These are phyloP conservation scores for Pythium periplocum DNA, from an alignment of 352 stramenopile genomes.

Conservation along the genomic window DNA sequence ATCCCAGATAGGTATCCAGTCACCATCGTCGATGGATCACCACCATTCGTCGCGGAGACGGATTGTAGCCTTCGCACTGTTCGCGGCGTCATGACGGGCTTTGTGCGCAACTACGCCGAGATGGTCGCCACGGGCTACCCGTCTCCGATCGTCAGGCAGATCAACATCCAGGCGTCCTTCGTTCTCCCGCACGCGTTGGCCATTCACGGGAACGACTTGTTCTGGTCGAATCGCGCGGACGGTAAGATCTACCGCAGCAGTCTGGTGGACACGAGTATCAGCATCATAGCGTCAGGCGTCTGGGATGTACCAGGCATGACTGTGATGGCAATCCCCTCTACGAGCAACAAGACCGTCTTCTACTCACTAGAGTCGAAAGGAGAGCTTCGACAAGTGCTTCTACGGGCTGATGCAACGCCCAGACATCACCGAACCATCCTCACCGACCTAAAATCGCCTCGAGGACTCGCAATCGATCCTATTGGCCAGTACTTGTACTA, in stretches of 20 bases:
- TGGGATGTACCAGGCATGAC: slow-evolving; percentile 56
- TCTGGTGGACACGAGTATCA: slow-evolving; percentile 33
- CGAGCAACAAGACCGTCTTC: slow-evolving; percentile 22
- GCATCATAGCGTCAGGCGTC: slow-evolving; percentile 28
- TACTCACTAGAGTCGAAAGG: slow-evolving; percentile 61
- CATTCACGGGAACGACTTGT: slow-evolving; percentile 34
- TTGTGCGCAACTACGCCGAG: slow-evolving; percentile 37
- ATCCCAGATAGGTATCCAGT: slow-evolving; percentile 24
- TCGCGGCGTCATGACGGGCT: slow-evolving; percentile 40
- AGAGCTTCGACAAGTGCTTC: slow-evolving; percentile 24
- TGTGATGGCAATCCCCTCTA: slow-evolving; percentile 5
- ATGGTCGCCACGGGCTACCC: slow-evolving; percentile 38
- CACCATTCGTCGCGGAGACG: slow-evolving; percentile 16
- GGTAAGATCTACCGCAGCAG: slow-evolving; percentile 59
- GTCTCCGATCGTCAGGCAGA: slow-evolving; percentile 42
- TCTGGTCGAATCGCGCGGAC: slow-evolving; percentile 69
- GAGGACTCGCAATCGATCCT: slow-evolving; percentile 39
- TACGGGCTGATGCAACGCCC: slow-evolving; percentile 1
- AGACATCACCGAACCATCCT: slow-evolving; percentile 15
- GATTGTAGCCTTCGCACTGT: slow-evolving; percentile 54
- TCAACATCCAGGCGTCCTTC: slow-evolving; percentile 30
- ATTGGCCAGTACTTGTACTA: slow-evolving; percentile 41
- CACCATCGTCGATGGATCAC: not conserved
- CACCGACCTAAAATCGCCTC: slow-evolving; percentile 34
- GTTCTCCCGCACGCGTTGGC: slow-evolving; percentile 44